Evolutionary conservation across 106 monocot species (phyloP).

Genomic region (Apostasia ramifera): DNA sequence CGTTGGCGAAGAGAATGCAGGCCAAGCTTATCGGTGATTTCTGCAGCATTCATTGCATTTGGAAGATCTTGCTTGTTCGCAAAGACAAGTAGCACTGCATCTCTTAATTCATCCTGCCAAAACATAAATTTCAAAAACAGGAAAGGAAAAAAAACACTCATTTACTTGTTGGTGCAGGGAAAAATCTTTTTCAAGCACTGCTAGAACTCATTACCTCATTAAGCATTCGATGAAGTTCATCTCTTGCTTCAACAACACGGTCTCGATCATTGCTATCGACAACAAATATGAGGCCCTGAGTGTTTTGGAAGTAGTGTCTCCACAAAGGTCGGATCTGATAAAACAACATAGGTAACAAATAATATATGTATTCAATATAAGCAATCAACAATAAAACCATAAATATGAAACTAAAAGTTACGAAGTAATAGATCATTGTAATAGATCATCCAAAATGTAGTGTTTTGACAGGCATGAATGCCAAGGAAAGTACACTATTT

Average conservation of each 20-base stretch:
- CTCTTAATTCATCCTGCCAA: conserved; percentile 46
- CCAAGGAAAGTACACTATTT: too few species aligned
- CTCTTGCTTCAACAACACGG: conserved; percentile 17
- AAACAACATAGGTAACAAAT: neutral
- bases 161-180: too few species aligned
- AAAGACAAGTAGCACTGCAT: conserved; percentile 48
- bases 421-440: too few species aligned
- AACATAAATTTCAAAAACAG: neutral
- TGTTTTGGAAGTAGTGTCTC: conserved; percentile 41
- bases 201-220: conserved; percentile 13
- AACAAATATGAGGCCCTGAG: conserved; percentile 28
- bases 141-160: too few species aligned
- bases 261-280: conserved; percentile 28
- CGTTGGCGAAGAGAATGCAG: conserved; percentile 48
- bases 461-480: too few species aligned
- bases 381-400: too few species aligned
- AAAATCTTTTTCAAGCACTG: too few species aligned
- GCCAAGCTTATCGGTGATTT: conserved; percentile 54
- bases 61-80: conserved; percentile 55
- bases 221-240: conserved; percentile 31
- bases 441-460: too few species aligned
- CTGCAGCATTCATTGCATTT: conserved; percentile 52
- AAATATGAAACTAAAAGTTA: too few species aligned
- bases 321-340: conserved; percentile 33
- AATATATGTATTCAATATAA: neutral